Evolutionary conservation across 306 rosid genomes (phyloP).

Genomic region (Casuarina equisetifolia): DNA sequence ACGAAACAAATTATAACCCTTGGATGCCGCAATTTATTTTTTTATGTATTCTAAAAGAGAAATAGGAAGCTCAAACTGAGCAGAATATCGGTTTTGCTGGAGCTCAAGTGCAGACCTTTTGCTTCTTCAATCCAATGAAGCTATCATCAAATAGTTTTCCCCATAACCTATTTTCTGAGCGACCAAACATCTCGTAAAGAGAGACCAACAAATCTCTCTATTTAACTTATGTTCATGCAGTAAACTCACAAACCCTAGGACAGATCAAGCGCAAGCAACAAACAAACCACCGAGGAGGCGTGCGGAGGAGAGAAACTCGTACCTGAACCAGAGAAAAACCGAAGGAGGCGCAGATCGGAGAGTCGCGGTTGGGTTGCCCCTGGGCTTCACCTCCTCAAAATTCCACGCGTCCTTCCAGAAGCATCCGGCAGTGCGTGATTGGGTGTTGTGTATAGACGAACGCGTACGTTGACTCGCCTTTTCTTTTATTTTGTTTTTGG

Average conservation of each 20-base stretch:
- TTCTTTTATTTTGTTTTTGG: no score
- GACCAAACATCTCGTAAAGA: background rate
- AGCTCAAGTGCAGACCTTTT: background rate
- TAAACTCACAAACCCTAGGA: background rate
- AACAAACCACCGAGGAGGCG: no score
- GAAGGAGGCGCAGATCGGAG: background rate
- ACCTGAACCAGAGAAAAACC: background rate
- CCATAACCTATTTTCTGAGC: background rate
- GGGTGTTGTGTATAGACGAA: background rate
- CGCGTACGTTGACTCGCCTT: no score
- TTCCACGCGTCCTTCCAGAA: constrained; percentile 28
- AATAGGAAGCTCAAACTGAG: background rate
- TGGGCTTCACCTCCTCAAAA: background rate
- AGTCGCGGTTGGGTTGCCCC: background rate
- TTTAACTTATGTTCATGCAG: no score
- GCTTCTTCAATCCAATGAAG: background rate
- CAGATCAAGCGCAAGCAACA: background rate
- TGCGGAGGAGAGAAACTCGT: background rate
- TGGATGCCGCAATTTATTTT: background rate
- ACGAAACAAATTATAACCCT: background rate
- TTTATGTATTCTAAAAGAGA: no score
- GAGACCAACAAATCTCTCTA: no score
- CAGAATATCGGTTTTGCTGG: background rate
- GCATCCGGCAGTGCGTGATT: background rate
- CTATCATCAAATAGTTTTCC: no score